These are phyloP conservation scores for Santalum album DNA, from an alignment of 164 flowering plant genomes.

Conservation along the genomic window DNA sequence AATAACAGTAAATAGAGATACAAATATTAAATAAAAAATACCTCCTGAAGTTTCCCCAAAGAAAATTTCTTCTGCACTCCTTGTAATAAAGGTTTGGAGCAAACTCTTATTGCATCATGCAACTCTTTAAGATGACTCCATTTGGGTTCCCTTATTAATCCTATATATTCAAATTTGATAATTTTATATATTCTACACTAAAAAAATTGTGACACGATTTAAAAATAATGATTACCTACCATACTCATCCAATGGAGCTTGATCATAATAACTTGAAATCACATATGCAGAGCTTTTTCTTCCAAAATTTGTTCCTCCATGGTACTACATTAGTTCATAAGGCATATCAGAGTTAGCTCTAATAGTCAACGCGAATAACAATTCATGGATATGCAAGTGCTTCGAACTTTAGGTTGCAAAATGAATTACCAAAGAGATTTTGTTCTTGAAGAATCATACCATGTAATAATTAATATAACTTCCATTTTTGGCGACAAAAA, in stretches of 20 bases:
- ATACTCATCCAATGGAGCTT: conserved; percentile 71
- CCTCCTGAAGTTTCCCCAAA: conserved; percentile 27
- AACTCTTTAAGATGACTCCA: conserved; percentile 35
- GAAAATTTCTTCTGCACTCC: conserved; percentile 20
- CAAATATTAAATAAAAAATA: neutral
- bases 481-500: conserved; percentile 34
- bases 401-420: too few relatives aligned
- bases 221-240: conserved; percentile 21
- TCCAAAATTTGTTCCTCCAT: conserved; percentile 71
- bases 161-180: conserved; percentile 9
- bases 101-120: conserved; percentile 28
- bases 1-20: neutral
- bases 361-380: neutral
- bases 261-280: conserved; percentile 58
- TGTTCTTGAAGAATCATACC: conserved; percentile 14
- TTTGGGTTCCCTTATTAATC: conserved; percentile 30
- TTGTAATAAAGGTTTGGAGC: conserved; percentile 18
- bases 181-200: neutral
- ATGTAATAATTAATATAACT: conserved; percentile 38
- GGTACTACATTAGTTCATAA: conserved; percentile 29
- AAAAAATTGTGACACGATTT: neutral
- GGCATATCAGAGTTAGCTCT: neutral
- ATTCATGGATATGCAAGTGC: neutral
- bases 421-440: neutral
- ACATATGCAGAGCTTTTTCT: conserved; percentile 40